Evolutionary conservation across 1,284 basidiomycete species (phyloP), one percentile per base, ranked within the genome.

Genomic region (Trichosporon sp.): DNA sequence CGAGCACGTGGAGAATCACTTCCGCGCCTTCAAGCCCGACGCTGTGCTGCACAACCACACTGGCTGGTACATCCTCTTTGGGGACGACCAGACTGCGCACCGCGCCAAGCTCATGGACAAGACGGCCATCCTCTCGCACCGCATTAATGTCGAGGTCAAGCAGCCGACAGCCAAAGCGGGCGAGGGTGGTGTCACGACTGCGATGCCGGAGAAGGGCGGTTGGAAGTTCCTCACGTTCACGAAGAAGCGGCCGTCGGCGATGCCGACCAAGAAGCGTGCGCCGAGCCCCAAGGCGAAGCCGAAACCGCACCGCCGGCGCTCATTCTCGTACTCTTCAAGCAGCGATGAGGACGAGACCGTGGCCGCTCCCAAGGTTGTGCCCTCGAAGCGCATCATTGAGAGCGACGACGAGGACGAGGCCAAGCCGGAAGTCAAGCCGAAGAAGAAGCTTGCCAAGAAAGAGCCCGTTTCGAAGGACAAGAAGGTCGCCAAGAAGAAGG

Each of bases 1-100:
- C 26, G 72, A 75, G 67, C 75, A 80, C 37, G 70, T 84, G 31
- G 71, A 71, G 48, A 80, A 80, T 51, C 81, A 83, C 72, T 83
- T 84, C 72, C 79, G 78, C 66, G 72, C 75, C 21, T 83, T 81
- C 75, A 81, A 80, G 70, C 82, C 82, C n/a, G 61, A 75, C n/a
- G 46, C 78, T 73, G 76, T 83, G 4, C 68, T 81, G 19, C 70
- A 71, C 70, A 78, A 73, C 43, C 71, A 73, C 37, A 67, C 67
- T n/a, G 83, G 82, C 11, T 84, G 82, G 80, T 81, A 82, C 67
- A 74, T 83, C 21, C 76, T 84, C 40, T 84, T 84, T 69, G 38
- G 68, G 16, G 78, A 83, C 19, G 74, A 75, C 59, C 66, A 68
- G 26, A 40, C 78, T 2, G 81, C 81, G 0, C 65, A 75, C 38